Evolutionary conservation across 306 rosid genomes (phyloP), one percentile per base, ranked within the genome.

Genomic region (Sphenostylis stenocarpa): DNA sequence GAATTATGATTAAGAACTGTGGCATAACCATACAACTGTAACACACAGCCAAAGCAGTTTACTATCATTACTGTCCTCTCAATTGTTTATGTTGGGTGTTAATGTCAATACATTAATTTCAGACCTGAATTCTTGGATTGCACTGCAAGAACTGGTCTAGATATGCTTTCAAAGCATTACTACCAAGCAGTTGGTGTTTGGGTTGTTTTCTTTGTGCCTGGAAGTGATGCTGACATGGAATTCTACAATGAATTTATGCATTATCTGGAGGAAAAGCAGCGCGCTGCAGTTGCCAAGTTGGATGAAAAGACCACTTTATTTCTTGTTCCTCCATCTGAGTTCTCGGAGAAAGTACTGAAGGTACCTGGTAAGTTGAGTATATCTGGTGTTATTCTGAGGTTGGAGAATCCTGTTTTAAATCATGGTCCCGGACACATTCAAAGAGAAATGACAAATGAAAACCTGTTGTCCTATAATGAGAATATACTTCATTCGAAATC

Each of bases 151-250:
- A 95, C 99, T 66, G 82, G 98, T 79, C 81, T 95, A 70, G 99
- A 95, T 81, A 95, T 95, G 97, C 99, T 95, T 75, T 84, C 97
- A 43, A 89, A 92, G 90, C 99, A 95, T 88, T 95, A 95, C 80
- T 88, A 91, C 79, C 98, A 95, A 83, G 99, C 98, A 39, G 90
- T 91, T 72, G 91, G 89, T 56, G 96, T 97, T 72, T 95, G 97
- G 99, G 99, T 92, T 84, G 91, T 95, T 76, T 95, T 92, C 84
- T 95, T 95, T 83, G 96, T 91, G 74, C 99, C 99, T 36, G 96
- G 88, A 89, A 84, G 92, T 62, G 99, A 95, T 81, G 84, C 90
- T 75, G 98, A 92, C 81, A 89, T 95, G 56, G 91, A 85, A 76
- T 84, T 79, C 86, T 95, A 95, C 84, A 92, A 92, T 29, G 99